Percentiles rank a stretch among this genome's conserved stretches.
Evolutionary conservation across 805 yeast species (phyloP).

Genomic region (Saccharomycopsis fibuligera): DNA sequence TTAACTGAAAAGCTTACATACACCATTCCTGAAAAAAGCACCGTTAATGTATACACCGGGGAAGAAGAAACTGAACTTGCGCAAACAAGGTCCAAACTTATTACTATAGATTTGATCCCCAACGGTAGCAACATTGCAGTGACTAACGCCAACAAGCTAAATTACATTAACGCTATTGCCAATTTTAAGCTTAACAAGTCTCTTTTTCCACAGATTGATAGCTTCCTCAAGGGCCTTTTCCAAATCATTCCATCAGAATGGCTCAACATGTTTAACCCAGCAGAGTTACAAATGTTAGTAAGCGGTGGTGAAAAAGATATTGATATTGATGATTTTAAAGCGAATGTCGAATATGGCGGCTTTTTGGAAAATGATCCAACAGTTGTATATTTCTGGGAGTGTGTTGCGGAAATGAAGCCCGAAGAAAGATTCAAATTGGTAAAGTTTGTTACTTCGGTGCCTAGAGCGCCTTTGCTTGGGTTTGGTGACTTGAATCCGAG

Average conservation of each 20-base stretch:
- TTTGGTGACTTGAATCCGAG: conserved; percentile 66
- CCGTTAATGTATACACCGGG: not conserved
- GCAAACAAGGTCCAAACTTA: not conserved
- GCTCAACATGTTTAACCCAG: conserved; percentile 80
- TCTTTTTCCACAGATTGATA: conserved; percentile 49
- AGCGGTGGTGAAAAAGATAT: conserved; percentile 72
- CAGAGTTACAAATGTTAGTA: conserved; percentile 76
- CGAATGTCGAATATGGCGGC: conserved; percentile 63
- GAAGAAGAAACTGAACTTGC: not conserved
- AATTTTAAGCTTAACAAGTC: conserved; percentile 69
- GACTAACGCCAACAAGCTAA: conserved; percentile 51
- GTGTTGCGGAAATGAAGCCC: conserved; percentile 58
- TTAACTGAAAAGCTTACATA: conserved; percentile 40
- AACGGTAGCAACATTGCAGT: conserved; percentile 56
- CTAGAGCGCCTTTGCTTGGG: conserved; percentile 87
- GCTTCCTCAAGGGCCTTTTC: conserved; percentile 65
- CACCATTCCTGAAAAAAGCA: not conserved
- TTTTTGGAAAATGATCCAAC: conserved; percentile 51
- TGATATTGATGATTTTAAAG: conserved; percentile 61
- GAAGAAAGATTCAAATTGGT: conserved; percentile 61
- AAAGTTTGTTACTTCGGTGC: conserved; percentile 87
- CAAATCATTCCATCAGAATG: conserved; percentile 64
- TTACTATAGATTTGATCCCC: conserved; percentile 51
- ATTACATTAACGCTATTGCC: conserved; percentile 72
- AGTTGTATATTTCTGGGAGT: conserved; percentile 63